phyloP scores from a whole-genome alignment of 2,329 filamentous ascomycete genomes.

The Colletotrichum australisinense region DNA sequence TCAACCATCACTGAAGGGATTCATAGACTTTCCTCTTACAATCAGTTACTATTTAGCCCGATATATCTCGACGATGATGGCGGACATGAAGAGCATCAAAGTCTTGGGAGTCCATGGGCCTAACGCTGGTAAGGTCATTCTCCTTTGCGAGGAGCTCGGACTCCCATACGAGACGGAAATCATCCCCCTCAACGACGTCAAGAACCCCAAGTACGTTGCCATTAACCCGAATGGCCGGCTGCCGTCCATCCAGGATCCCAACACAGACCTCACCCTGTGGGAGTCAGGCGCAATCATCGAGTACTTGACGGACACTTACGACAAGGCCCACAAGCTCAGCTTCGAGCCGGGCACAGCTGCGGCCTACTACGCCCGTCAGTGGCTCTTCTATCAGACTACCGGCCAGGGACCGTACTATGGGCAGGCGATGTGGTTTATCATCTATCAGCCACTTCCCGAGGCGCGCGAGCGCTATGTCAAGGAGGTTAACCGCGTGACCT shows the following conservation, averaged over 20 bases:
- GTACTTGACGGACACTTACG: conserved; percentile 42
- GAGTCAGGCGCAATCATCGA: conserved; percentile 45
- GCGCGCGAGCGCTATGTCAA: conserved; percentile 44
- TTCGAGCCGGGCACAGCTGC: conserved; percentile 27
- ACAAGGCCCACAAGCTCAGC: conserved; percentile 32
- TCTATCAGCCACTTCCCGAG: conserved; percentile 42
- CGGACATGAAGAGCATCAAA: conserved; percentile 37
- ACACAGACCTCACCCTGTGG: conserved; percentile 45
- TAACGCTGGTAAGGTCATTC: conserved; percentile 32
- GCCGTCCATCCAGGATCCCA: conserved; percentile 48
- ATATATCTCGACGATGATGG: not conserved
- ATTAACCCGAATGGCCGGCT: conserved; percentile 51
- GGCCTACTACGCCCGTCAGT: conserved; percentile 44
- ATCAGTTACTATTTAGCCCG: too few relatives aligned
- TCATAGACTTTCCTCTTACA: not conserved
- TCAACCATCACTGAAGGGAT: not conserved
- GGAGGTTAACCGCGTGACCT: conserved; percentile 42
- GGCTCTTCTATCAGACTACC: conserved; percentile 51
- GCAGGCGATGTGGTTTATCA: conserved; percentile 46
- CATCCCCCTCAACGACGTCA: conserved; percentile 38
- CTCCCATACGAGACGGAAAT: conserved; percentile 38
- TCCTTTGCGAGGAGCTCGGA: conserved; percentile 41
- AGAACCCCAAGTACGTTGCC: conserved; percentile 40
- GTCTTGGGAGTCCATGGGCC: conserved; percentile 1
- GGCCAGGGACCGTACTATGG: conserved; percentile 54